Evolutionary conservation across 116 monocot species (phyloP).

Genomic region (Posidonia oceanica): DNA sequence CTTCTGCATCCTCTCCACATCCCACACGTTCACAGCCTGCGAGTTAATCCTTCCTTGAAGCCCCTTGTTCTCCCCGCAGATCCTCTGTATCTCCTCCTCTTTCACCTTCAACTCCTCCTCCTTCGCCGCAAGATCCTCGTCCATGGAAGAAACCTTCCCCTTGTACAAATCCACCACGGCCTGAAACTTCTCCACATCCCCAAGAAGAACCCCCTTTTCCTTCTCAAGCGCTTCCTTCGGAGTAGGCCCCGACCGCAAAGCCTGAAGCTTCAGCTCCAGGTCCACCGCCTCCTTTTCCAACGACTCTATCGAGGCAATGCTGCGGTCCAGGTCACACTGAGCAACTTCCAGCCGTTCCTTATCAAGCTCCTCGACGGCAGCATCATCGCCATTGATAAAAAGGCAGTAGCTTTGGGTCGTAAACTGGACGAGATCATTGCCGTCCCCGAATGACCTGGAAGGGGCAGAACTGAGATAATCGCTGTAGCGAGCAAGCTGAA

Average conservation of each 20-base stretch:
- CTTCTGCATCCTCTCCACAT: constrained; percentile 47
- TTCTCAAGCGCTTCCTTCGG: constrained; percentile 23
- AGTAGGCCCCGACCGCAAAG: constrained; percentile 21
- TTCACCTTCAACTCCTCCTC: constrained; percentile 38
- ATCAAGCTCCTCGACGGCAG: constrained; percentile 40
- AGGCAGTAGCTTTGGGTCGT: constrained; percentile 34
- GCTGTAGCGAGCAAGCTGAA: constrained; percentile 33
- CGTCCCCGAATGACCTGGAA: not conserved
- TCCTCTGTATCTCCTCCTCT: constrained; percentile 19
- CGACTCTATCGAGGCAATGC: constrained; percentile 2
- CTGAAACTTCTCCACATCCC: constrained; percentile 38
- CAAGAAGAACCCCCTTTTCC: constrained; percentile 21
- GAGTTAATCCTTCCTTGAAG: constrained; percentile 21
- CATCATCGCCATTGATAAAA: constrained; percentile 65
- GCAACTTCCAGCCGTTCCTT: constrained; percentile 24
- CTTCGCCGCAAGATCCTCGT: constrained; percentile 10
- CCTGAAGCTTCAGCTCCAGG: constrained; percentile 26
- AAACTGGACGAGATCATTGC: constrained; percentile 18
- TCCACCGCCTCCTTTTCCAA: constrained; percentile 33
- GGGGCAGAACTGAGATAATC: constrained; percentile 22
- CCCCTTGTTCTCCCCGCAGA: constrained; percentile 35
- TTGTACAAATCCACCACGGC: constrained; percentile 19
- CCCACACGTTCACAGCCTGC: constrained; percentile 38
- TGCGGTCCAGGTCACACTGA: constrained; percentile 14
- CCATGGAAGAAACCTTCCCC: constrained; percentile 17